Conservation (phyloP, 2,329 filamentous ascomycete genomes). For the Fusarium redolens region DNA sequence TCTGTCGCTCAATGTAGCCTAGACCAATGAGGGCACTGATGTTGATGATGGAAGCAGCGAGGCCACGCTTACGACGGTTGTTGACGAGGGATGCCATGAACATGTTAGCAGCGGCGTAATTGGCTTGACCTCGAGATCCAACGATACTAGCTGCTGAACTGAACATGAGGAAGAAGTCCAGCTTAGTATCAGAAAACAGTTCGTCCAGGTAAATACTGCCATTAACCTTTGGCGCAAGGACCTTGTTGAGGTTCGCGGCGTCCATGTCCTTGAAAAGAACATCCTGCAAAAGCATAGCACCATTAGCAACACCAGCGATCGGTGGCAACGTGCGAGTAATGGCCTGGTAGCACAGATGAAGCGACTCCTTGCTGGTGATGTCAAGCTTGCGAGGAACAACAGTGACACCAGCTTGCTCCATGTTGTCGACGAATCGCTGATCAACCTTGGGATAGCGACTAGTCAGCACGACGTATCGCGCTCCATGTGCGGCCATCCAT, state of each 20-base stretch:
- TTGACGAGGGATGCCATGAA: constrained; percentile 51
- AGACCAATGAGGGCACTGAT: constrained; percentile 41
- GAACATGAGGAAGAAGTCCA: constrained; percentile 58
- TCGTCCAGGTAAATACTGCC: constrained; percentile 50
- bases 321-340: constrained; percentile 45
- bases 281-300: constrained; percentile 58
- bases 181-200: constrained; percentile 42
- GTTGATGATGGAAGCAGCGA: constrained; percentile 54
- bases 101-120: constrained; percentile 53
- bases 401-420: background rate
- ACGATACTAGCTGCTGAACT: constrained; percentile 51
- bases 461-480: constrained; percentile 51
- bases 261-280: constrained; percentile 47
- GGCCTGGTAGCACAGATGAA: background rate
- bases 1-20: constrained; percentile 6
- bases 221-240: constrained; percentile 52
- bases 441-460: constrained; percentile 50
- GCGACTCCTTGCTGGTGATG: background rate
- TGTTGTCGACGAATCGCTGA: constrained; percentile 39
- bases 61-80: constrained; percentile 44
- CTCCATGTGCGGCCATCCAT: constrained; percentile 55
- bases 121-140: constrained; percentile 53
- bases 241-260: constrained; percentile 44
- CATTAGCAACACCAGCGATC: constrained; percentile 57
- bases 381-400: constrained; percentile 5